Evolutionary conservation across 164 flowering plant species (phyloP), one percentile per base, ranked within the genome.

Genomic region (Vitis riparia): DNA sequence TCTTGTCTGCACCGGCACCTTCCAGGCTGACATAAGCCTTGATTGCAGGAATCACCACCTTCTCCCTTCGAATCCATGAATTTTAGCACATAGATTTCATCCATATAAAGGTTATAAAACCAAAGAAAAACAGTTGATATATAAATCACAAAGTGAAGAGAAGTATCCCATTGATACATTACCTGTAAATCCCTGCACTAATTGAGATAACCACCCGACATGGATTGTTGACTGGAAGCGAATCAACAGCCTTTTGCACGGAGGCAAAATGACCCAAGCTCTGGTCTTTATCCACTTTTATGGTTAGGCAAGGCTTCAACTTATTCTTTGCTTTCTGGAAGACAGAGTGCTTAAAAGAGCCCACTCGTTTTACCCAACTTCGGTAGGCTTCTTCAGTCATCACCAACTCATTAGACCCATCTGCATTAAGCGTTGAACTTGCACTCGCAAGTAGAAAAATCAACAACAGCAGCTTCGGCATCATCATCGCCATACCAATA

Each of bases 101-200:
- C 27, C 27, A 23, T 23, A 23, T 23, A 23, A 23, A 23, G 27
- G 27, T 23, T 23, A 23, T 23, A 23, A 23, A 23, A 23, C 27
- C 27, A 37, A 37, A 6, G 7, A 37, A 37, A 37, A 37, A 37
- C 44, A 3, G 44, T 37, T 37, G 44, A 37, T 37, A 37, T 37
- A 37, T 37, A 37, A 37, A 37, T 37, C 44, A 37, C 14, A 55
- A 67, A 58, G 32, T 48, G 63, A 51, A 17, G 47, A 59, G 23
- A 50, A n/a, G 47, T 3, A 49, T 27, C 19, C 51, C 5, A 10
- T 8, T 51, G 29, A 9, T 2, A 11, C 11, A 17, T 64, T 75
- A 89, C 91, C 77, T 81, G 86, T 86, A 89, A 59, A 60, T 73
- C 23, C 93, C 91, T 58, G 81, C 63, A 55, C 75, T 55, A 71